phyloP scores from a whole-genome alignment of 2,329 filamentous ascomycete genomes.

The Neonectria punicea region DNA sequence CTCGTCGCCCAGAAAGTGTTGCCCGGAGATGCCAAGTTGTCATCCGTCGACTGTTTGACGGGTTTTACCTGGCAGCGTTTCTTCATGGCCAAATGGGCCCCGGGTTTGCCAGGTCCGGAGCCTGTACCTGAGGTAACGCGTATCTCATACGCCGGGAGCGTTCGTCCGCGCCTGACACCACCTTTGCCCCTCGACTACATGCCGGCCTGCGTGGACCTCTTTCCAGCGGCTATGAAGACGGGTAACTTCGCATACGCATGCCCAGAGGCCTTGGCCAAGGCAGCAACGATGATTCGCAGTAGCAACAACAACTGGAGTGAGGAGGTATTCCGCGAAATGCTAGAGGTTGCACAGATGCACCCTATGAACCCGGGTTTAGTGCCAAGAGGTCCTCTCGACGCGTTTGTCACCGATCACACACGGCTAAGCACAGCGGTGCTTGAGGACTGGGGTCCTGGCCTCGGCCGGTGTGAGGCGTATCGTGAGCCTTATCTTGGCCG shows the following conservation, averaged over 20 bases:
- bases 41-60: constrained; percentile 16
- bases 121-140: constrained; percentile 3
- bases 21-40: background rate
- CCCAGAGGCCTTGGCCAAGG: constrained; percentile 11
- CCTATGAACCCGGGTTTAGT: constrained; percentile 13
- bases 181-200: constrained; percentile 12
- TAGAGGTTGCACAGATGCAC: constrained; percentile 12
- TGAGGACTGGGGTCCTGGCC: constrained; percentile 21
- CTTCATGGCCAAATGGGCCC: constrained; percentile 9
- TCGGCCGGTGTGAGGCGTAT: constrained; percentile 16
- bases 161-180: constrained; percentile 16
- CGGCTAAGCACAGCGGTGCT: constrained; percentile 8
- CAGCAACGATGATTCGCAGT: constrained; percentile 6
- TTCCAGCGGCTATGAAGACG: background rate
- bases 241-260: background rate
- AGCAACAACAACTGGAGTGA: constrained; percentile 22
- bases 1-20: background rate
- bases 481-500: constrained; percentile 22
- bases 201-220: constrained; percentile 16
- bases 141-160: constrained; percentile 15
- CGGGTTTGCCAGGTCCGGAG: background rate
- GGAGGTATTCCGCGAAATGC: constrained; percentile 9
- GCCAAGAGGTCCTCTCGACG: constrained; percentile 16
- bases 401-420: constrained; percentile 16
- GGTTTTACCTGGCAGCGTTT: constrained; percentile 17